Percentiles rank a stretch among this genome's conserved stretches.
These are phyloP conservation scores for Taxillus chinensis DNA, from an alignment of 164 flowering plant genomes.

Conservation along the genomic window DNA sequence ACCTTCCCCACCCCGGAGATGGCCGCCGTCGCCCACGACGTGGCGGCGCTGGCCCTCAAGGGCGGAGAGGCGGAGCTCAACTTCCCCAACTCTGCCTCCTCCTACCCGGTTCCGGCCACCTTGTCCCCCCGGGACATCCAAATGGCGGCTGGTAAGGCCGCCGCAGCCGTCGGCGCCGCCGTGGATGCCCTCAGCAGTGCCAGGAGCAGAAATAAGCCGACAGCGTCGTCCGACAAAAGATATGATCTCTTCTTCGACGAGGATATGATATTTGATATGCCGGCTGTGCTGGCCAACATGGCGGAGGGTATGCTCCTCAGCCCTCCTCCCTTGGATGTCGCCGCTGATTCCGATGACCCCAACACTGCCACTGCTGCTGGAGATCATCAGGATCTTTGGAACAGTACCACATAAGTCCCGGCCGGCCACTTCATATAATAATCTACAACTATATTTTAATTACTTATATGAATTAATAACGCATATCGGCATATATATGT, in stretches of 20 bases:
- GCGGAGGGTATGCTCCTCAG: constrained; percentile 80
- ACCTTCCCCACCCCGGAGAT: constrained; percentile 55
- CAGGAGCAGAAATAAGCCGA: neutral
- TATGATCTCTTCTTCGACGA: constrained; percentile 44
- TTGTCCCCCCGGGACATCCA: constrained; percentile 45
- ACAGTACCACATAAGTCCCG: neutral
- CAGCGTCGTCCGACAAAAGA: too few relatives aligned
- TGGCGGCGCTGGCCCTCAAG: constrained; percentile 54
- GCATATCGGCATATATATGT: too few relatives aligned
- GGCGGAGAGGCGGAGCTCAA: constrained; percentile 50
- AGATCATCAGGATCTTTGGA: constrained; percentile 40
- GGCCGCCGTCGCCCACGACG: constrained; percentile 70
- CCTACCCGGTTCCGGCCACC: constrained; percentile 43
- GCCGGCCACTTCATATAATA: too few relatives aligned
- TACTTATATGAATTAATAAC: too few relatives aligned
- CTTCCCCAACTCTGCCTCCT: constrained; percentile 35
- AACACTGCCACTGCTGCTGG: constrained; percentile 9
- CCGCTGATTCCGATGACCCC: neutral
- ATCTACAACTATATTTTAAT: too few relatives aligned
- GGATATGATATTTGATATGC: constrained; percentile 69
- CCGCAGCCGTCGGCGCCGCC: constrained; percentile 51
- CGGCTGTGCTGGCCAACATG: constrained; percentile 58
- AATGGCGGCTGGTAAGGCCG: constrained; percentile 51
- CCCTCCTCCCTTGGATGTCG: constrained; percentile 48
- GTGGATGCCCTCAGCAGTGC: constrained; percentile 20